Conservation (phyloP, 169 alveolate genomes). For the Neospora caninum region DNA sequence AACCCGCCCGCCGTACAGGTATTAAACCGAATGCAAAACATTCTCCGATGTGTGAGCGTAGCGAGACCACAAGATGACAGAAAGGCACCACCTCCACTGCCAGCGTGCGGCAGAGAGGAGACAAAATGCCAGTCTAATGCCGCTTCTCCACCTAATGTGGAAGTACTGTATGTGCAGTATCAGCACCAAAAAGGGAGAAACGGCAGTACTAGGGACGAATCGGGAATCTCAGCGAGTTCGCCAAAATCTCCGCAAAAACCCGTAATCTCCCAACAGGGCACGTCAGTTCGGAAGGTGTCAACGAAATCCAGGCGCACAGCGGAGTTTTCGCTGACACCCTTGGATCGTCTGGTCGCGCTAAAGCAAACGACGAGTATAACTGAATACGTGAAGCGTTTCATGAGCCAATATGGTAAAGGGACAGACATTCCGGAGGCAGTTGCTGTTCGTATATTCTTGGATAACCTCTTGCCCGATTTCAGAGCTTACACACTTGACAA, state of each 20-base stretch:
- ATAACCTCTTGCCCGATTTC: not conserved
- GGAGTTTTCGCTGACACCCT: not conserved
- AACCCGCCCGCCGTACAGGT: not conserved
- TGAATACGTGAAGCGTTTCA: not conserved
- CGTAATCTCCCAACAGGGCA: no score
- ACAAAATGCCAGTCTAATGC: not conserved
- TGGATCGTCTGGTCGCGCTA: not conserved
- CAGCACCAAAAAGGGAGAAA: not conserved
- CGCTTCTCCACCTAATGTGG: not conserved
- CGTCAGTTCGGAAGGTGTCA: no score
- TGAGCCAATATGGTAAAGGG: not conserved
- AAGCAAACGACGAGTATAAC: not conserved
- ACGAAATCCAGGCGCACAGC: no score
- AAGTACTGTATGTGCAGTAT: not conserved
- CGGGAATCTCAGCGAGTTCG: no score
- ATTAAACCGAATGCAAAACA: not conserved
- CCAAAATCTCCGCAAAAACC: no score
- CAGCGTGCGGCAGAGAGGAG: not conserved
- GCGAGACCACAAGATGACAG: not conserved
- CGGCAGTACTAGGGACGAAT: not conserved
- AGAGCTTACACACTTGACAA: not conserved
- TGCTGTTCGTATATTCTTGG: not conserved
- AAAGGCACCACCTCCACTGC: not conserved
- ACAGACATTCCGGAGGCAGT: not conserved
- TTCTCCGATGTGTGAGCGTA: not conserved